Conservation (phyloP, 2,329 filamentous ascomycete genomes). For the Phyllosticta citriasiana region DNA sequence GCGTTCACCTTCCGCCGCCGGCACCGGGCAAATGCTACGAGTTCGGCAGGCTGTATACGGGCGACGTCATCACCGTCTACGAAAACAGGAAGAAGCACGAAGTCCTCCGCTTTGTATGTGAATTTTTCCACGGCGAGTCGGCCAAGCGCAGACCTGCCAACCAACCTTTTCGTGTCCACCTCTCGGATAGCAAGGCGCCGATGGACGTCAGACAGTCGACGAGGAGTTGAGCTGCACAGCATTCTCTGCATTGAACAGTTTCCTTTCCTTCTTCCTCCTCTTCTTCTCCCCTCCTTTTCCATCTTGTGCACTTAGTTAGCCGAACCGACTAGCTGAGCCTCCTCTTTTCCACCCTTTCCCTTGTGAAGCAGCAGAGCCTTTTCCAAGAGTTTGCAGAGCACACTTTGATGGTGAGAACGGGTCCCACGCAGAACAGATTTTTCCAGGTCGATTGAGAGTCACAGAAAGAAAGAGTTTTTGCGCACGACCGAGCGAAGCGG, state of each 20-base stretch:
- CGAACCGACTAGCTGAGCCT: too few relatives aligned
- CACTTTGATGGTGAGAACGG: too few relatives aligned
- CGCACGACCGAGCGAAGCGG: too few relatives aligned
- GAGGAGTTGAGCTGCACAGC: background rate
- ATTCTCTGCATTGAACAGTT: background rate
- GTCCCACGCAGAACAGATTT: too few relatives aligned
- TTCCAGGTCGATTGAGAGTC: too few relatives aligned
- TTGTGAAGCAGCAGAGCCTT: too few relatives aligned
- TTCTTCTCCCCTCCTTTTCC: background rate
- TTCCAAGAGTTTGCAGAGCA: too few relatives aligned
- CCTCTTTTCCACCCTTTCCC: too few relatives aligned
- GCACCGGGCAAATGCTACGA: slow-evolving; percentile 41
- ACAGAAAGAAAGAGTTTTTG: too few relatives aligned
- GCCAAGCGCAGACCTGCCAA: slow-evolving; percentile 9
- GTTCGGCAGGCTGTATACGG: slow-evolving; percentile 61
- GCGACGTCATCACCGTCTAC: slow-evolving; percentile 69
- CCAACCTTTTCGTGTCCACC: background rate
- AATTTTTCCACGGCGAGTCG: slow-evolving; percentile 33
- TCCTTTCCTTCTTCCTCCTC: background rate
- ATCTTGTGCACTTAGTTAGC: too few relatives aligned
- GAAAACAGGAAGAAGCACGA: slow-evolving; percentile 29
- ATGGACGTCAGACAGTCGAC: background rate
- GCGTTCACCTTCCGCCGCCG: slow-evolving; percentile 50
- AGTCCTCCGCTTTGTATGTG: slow-evolving; percentile 33
- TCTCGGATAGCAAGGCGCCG: background rate